Base-by-base conservation (phyloP, 805 yeast genomes). In the Ogataea parapolymorpha region DNA sequence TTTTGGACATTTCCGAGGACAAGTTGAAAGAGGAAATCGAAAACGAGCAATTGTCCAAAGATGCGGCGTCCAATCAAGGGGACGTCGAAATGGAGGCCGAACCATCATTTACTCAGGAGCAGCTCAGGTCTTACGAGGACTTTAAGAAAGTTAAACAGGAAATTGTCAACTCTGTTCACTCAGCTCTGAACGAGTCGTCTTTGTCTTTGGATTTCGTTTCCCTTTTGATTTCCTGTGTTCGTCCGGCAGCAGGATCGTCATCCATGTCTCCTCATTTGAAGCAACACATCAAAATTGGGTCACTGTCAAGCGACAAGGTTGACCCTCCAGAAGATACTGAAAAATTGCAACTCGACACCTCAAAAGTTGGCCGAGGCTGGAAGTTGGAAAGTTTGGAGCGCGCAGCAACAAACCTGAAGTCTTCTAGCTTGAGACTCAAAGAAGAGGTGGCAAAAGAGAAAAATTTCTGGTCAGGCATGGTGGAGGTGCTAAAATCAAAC, bases 121-220 rank as follows among this genome's bases (percentile, higher is more conserved):
- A 42, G 3, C 18, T 29, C 17, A 28, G 35, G n/a, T 57, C 67
- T 6, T 53, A 49, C 13, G 74, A 68, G 32, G 65, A 66, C 8
- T 80, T 80, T 51, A 61, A 66, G 35, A 67, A 66, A 32, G 70
- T 75, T 13, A 79, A 79, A 54, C 56, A 65, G n/a, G 77, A 79
- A 43, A 70, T 82, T 30, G 51, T 80, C 12, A 68, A 66, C 13
- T 67, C 70, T 31, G 69, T 85, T 23, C 73, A 77, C 39, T 61
- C 78, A 0, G 95, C 98, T 2, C 68, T 86, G 51, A 93, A 91
- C 58, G 97, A 93, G 57, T 80, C 95, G 0, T 89, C 96, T 0
- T 63, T 93, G 27, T 82, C 95, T 1, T 67, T 90, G 42, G 99
- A 91, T 57, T 85, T 90, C 48, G 82, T 91, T 1, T 87, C 96